Conservation (phyloP, 2,329 filamentous ascomycete species). For the Botrytis sinoallii region DNA sequence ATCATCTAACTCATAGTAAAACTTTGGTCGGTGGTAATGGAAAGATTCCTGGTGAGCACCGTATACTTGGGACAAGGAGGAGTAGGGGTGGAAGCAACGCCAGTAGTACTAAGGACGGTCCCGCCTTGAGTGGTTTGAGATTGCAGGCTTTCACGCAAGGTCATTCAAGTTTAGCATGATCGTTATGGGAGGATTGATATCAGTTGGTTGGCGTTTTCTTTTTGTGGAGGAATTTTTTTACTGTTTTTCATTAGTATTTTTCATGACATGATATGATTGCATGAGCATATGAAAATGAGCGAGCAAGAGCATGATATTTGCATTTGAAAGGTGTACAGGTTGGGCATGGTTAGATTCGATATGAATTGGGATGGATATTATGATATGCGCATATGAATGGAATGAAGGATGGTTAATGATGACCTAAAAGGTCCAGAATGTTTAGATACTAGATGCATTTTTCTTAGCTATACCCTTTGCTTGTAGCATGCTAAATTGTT, state of each 20-base stretch:
- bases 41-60: constrained; percentile 17
- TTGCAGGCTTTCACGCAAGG: constrained; percentile 11
- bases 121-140: constrained; percentile 8
- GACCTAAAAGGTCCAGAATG: constrained; percentile 8
- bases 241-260: constrained; percentile 3
- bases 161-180: constrained; percentile 9
- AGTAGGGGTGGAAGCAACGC: constrained; percentile 25
- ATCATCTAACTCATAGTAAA: constrained; percentile 14
- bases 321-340: constrained; percentile 11
- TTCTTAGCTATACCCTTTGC: constrained; percentile 11
- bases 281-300: constrained; percentile 6
- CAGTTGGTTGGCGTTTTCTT: not conserved
- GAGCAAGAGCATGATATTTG: constrained; percentile 5
- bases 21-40: constrained; percentile 15
- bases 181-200: not conserved
- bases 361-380: constrained; percentile 9
- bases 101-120: constrained; percentile 22
- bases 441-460: constrained; percentile 7
- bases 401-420: constrained; percentile 8
- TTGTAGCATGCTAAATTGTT: constrained; percentile 8
- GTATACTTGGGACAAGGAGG: constrained; percentile 19
- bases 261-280: constrained; percentile 9
- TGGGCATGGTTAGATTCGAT: constrained; percentile 10
- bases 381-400: constrained; percentile 9
- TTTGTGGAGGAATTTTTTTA: not conserved